Evolutionary conservation across 2,329 filamentous ascomycete genomes (phyloP).

Genomic region (Curvularia lunata): DNA sequence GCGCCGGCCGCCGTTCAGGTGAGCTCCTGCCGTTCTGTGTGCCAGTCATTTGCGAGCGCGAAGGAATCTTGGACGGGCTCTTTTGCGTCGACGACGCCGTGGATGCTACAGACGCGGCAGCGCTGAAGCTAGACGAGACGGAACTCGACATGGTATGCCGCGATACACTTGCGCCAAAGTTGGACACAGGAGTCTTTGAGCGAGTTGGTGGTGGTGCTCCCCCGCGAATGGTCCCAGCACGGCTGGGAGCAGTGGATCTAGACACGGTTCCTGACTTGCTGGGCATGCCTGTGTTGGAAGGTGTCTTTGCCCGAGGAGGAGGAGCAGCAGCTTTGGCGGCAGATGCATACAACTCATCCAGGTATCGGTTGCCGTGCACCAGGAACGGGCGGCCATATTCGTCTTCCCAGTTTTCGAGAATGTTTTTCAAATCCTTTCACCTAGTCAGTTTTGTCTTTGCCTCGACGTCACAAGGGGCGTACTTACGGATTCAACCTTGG

Average conservation of each 20-base stretch:
- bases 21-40: slow-evolving; percentile 78
- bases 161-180: slow-evolving; percentile 45
- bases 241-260: slow-evolving; percentile 41
- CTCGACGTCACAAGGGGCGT: neutral
- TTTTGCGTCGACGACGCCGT: slow-evolving; percentile 41
- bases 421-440: slow-evolving; percentile 69
- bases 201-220: slow-evolving; percentile 48
- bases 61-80: slow-evolving; percentile 73
- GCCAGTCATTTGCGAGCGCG: slow-evolving; percentile 71
- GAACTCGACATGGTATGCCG: slow-evolving; percentile 49
- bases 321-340: slow-evolving; percentile 63
- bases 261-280: slow-evolving; percentile 36
- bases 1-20: slow-evolving; percentile 67
- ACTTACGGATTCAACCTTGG: slow-evolving; percentile 76
- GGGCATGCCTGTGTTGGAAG: slow-evolving; percentile 57
- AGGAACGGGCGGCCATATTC: slow-evolving; percentile 93
- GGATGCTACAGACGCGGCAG: slow-evolving; percentile 43
- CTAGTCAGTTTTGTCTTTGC: neutral
- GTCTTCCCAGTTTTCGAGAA: slow-evolving; percentile 87
- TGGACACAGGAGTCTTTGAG: slow-evolving; percentile 53
- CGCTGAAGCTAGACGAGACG: slow-evolving; percentile 30
- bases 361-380: slow-evolving; percentile 88
- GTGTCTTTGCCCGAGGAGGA: slow-evolving; percentile 76
- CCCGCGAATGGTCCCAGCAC: slow-evolving; percentile 52
- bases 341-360: slow-evolving; percentile 79